A percentile compares a stretch with the other conserved stretches of the same genome.
Evolutionary conservation across 2,329 filamentous ascomycete genomes (phyloP).

Genomic region (Ascochyta viciae-villosae): DNA sequence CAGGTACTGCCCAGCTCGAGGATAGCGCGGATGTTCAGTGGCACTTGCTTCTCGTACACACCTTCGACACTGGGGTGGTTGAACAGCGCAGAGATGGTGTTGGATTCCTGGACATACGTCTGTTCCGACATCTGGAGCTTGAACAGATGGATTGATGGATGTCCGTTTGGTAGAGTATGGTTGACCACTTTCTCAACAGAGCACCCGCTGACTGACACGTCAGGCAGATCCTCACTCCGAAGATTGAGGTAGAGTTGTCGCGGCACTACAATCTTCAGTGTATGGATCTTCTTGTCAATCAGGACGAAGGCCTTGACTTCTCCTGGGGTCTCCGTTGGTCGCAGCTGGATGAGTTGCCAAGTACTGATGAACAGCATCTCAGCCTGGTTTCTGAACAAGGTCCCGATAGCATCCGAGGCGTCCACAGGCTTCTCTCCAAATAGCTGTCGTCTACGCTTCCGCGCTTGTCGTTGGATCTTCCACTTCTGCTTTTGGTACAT

Average conservation of each 20-base stretch:
- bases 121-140: constrained; percentile 90
- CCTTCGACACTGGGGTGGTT: constrained; percentile 95
- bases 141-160: constrained; percentile 92
- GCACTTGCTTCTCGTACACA: constrained; percentile 93
- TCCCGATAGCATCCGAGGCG: constrained; percentile 67
- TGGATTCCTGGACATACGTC: constrained; percentile 81
- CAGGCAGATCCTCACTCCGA: constrained; percentile 83
- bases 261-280: constrained; percentile 85
- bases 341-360: constrained; percentile 93
- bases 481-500: constrained; percentile 98
- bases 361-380: constrained; percentile 88
- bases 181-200: constrained; percentile 92
- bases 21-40: constrained; percentile 84
- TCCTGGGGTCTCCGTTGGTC: constrained; percentile 81
- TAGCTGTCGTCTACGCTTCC: constrained; percentile 82
- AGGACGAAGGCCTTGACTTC: constrained; percentile 88
- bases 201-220: constrained; percentile 85
- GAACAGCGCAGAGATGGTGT: constrained; percentile 83
- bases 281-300: constrained; percentile 91
- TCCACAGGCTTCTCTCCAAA: constrained; percentile 82
- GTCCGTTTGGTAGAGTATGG: constrained; percentile 92
- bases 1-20: constrained; percentile 90
- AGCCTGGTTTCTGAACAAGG: constrained; percentile 88
- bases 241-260: constrained; percentile 91
- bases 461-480: constrained; percentile 94